Evolutionary conservation across 2,329 filamentous ascomycete genomes (phyloP).

Genomic region (Penicillium sp.): DNA sequence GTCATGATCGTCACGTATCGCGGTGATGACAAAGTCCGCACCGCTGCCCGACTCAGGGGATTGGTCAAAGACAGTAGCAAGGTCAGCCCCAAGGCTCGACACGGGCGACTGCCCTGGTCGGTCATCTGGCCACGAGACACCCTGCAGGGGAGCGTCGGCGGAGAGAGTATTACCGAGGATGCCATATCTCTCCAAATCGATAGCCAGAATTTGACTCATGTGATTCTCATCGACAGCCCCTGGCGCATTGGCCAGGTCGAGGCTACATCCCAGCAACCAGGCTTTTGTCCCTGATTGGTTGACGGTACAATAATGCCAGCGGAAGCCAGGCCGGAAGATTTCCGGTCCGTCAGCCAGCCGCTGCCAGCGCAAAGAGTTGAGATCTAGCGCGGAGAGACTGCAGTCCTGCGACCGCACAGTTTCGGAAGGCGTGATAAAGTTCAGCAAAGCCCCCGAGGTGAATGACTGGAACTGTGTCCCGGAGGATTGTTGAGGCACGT

Average conservation of each 20-base stretch:
- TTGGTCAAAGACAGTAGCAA: constrained; percentile 81
- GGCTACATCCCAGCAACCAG: constrained; percentile 89
- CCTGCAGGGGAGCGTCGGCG: constrained; percentile 48
- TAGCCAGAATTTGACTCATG: constrained; percentile 86
- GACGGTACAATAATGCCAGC: constrained; percentile 97
- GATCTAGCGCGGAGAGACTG: constrained; percentile 80
- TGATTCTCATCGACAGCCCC: constrained; percentile 78
- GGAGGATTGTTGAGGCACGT: constrained; percentile 79
- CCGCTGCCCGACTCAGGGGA: constrained; percentile 78
- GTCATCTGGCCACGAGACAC: constrained; percentile 48
- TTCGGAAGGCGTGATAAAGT: constrained; percentile 87
- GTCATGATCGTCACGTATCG: constrained; percentile 61
- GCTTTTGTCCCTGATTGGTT: constrained; percentile 93
- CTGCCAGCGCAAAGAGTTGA: constrained; percentile 85
- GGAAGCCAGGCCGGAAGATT: constrained; percentile 83
- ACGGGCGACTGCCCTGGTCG: constrained; percentile 47
- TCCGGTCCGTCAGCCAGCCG: constrained; percentile 91
- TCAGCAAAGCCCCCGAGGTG: constrained; percentile 83
- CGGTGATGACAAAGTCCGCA: constrained; percentile 86
- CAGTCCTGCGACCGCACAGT: constrained; percentile 83
- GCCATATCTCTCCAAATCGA: constrained; percentile 87
- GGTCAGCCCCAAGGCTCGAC: constrained; percentile 70
- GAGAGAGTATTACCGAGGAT: constrained; percentile 73
- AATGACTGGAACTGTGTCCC: constrained; percentile 95
- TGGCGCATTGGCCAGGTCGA: constrained; percentile 62